Base-by-base conservation (phyloP, 495 filamentous ascomycete species). In the Hypoxylon fuscum region DNA sequence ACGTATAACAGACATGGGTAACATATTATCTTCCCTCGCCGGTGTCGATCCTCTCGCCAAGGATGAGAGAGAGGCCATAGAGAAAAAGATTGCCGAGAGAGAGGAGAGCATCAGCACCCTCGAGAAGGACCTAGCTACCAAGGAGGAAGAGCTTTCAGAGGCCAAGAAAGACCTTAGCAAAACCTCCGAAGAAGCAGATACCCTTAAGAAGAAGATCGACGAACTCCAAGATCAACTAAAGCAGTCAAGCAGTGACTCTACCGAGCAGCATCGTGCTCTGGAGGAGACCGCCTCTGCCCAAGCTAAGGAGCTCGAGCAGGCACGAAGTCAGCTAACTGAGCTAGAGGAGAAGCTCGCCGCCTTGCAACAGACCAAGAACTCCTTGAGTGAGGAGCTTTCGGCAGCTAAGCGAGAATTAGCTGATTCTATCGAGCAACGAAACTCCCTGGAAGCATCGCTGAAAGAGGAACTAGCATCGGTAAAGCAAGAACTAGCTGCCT, bases 101-200 rank as follows among this genome's bases (percentile, higher is more conserved):
- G 73, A 76, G 53, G 70, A 71, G 46, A 72, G 74, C 41, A 63
- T 77, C 62, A 62, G 71, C 8, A 79, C 82, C 2, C 70, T 77
- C 8, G 77, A 81, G 59, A 79, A 79, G 65, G 68, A 76, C 32
- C 49, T 80, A 15, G 74, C 80, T 12, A 49, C 60, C 55, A 47
- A 75, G 72, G 60, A 83, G 81, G 74, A 83, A 81, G 74, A 79
- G 68, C 66, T 70, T 70, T 38, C 73, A 44, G 66, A 72, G 54
- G 64, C 74, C 2, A 66, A 75, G 47, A 75, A 75, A 49, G 68
- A 64, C 6, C 68, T 67, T 14, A 65, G 63, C 34, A 72, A 68
- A 22, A 55, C 47, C 32, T 64, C 70, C 37, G 72, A 67, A 9
- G 70, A 70, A 57, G 53, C 31, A n/a, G 69, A 72, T 41, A 35